Percentiles rank a stretch among this genome's conserved stretches.
Evolutionary conservation across 1,139 yeast species (phyloP).

Genomic region (Oligophagozyma castellii): DNA sequence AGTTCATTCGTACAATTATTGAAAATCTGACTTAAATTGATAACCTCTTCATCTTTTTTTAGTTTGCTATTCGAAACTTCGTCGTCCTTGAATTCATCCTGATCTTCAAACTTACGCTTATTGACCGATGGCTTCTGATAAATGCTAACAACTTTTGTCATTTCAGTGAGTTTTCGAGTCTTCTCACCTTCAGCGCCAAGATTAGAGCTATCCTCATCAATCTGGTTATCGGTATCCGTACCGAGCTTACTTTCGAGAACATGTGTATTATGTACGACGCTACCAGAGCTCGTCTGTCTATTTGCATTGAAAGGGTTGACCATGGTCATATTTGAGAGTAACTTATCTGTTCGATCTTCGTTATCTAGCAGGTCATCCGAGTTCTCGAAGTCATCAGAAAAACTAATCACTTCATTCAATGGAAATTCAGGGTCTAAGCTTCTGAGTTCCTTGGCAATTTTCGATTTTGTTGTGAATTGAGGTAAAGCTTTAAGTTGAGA

Average conservation of each 20-base stretch:
- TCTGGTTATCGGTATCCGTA: not conserved
- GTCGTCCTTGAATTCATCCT: no score
- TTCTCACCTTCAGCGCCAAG: constrained; percentile 4
- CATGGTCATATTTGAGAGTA: constrained; percentile 28
- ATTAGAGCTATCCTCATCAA: constrained; percentile 1
- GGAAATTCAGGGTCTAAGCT: constrained; percentile 11
- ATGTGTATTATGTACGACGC: constrained; percentile 10
- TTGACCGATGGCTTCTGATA: constrained; percentile 15
- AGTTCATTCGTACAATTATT: constrained; percentile 7
- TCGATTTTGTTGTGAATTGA: constrained; percentile 16
- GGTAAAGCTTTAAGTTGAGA: constrained; percentile 8
- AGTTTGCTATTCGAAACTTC: no score
- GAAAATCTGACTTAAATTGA: constrained; percentile 1
- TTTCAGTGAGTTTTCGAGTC: constrained; percentile 21
- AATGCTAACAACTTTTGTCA: constrained; percentile 29
- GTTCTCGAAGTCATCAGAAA: not conserved
- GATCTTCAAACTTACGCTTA: not conserved
- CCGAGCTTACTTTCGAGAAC: not conserved
- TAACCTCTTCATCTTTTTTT: no score
- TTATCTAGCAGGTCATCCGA: constrained; percentile 6
- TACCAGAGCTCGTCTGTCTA: constrained; percentile 9
- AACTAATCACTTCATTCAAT: constrained; percentile 6
- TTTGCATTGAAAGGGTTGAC: constrained; percentile 26
- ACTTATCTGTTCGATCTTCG: constrained; percentile 13
- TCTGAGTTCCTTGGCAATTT: constrained; percentile 19